Base-by-base conservation (phyloP, 345 rosid species). In the Dipteronia dyeriana region DNA sequence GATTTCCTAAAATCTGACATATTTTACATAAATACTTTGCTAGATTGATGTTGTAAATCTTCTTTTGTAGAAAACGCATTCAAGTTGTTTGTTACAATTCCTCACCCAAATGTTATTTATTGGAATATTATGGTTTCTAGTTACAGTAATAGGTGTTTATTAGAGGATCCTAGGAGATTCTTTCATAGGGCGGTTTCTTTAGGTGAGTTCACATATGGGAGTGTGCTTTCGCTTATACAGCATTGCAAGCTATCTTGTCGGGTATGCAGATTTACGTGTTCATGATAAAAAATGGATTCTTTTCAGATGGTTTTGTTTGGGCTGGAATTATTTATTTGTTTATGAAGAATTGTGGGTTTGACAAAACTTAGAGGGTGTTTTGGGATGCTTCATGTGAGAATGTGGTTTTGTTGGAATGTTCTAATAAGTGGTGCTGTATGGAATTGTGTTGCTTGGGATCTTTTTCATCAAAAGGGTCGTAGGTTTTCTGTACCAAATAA, bases 41-140 rank as follows among this genome's bases (percentile, higher is more conserved):
- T 91, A 0, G 83, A 70, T 0, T 76, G 88, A 79, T 93, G 87
- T 67, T 74, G 86, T n/a, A 83, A 84, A 54, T 85, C 85, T 41
- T 82, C 84, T 68, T 88, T 86, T 1, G 65, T 82, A 82, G 70
- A 51, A 9, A 73, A 82, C 34, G 93, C 97, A n/a, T 75, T 84
- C 59, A 89, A 90, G 81, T 2, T 93, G 89, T 93, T 93, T 65
- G 97, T 86, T 66, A 56, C 73, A 87, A 88, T 85, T 82, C 84
- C 92, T 83, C 77, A 84, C n/a, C 83, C 86, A 81, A 87, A 82
- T 75, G 83, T 78, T 66, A 73, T 89, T 70, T 89, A 93, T 29
- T 93, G 94, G 91, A 93, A 91, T 60, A 84, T 81, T 41, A 80
- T 90, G 80, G 84, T 91, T 43, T 88, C 91, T 1, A 89, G 94